phyloP scores from a whole-genome alignment of 306 rosid species.

The Glycine tomentella region DNA sequence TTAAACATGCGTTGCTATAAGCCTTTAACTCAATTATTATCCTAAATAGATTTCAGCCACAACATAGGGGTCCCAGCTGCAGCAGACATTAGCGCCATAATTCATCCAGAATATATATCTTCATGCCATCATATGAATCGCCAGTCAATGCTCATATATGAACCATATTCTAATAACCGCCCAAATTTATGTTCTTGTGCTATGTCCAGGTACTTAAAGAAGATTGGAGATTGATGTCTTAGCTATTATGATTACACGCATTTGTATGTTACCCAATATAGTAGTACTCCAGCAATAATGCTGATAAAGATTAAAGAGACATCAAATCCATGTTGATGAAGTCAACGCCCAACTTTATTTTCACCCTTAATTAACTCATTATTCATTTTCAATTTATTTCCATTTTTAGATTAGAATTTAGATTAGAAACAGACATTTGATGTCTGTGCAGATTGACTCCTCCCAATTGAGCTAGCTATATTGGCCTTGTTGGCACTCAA shows the following conservation, averaged over 20 bases:
- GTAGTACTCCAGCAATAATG: constrained; percentile 43
- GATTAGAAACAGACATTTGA: not conserved
- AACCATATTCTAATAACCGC: not conserved
- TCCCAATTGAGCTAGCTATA: too few relatives aligned
- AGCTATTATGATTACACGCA: not conserved
- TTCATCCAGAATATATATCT: not conserved
- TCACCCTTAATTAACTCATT: too few relatives aligned
- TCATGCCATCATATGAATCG: constrained; percentile 18
- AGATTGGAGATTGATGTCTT: constrained; percentile 14
- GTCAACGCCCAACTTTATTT: constrained; percentile 40
- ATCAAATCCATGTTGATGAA: not conserved
- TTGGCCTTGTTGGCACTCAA: not conserved
- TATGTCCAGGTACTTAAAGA: not conserved
- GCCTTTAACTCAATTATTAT: constrained; percentile 36
- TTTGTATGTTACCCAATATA: constrained; percentile 18
- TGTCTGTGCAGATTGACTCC: not conserved
- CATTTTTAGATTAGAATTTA: too few relatives aligned
- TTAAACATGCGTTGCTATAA: too few relatives aligned
- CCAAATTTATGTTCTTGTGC: constrained; percentile 30
- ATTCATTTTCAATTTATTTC: too few relatives aligned
- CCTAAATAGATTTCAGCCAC: constrained; percentile 36
- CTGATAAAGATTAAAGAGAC: not conserved
- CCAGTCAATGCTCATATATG: constrained; percentile 11
- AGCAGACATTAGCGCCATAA: not conserved
- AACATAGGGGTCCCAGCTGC: constrained; percentile 26